Base-by-base conservation (phyloP, 1,284 basidiomycete species). In the Fomitiporia mediterranea region DNA sequence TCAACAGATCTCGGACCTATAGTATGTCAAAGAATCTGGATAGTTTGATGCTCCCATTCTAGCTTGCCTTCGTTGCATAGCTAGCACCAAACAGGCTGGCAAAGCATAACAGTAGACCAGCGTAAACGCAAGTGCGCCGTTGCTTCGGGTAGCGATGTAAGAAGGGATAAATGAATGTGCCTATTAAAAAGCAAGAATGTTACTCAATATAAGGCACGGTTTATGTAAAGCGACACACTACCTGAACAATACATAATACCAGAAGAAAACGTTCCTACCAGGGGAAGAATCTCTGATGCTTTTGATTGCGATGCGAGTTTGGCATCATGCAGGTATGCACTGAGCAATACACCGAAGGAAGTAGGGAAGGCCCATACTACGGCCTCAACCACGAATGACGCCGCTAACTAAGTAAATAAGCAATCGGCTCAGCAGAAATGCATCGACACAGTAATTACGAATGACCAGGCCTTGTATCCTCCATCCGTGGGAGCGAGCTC, bases 301-400 rank as follows among this genome's bases (percentile, higher is more conserved):
- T 66, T 51, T 2, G 56, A 49, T 46, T 70, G 69, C 5, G 61
- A 62, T 0, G 52, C 52, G 51, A 65, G 69, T 2, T 50, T 56
- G 6, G 64, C 63, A 52, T 71, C 68, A 15, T 65, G 57, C 19
- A 71, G 57, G 55, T 74, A 73, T 2, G 66, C 69, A n/a, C 63
- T 61, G 1, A 74, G 61, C 49, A 73, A 68, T 11, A 70, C 61
- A 55, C 70, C 72, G 51, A 65, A 72, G 11, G 72, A 62, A 25
- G 58, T 62, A 0, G 72, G 71, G 42, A 72, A 67, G 2, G 73
- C 71, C 73, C 73, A 76, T 19, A 75, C 66, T 49, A 76, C 63
- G 27, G 68, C 68, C 52, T 74, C 70, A 3, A 73, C 66, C 21
- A 70, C 32, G 56, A 71, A 74, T 5, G 70, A 69, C 8, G 66